Base-by-base conservation (phyloP, 2,329 filamentous ascomycete species). In the Colletotrichum kahawae region DNA sequence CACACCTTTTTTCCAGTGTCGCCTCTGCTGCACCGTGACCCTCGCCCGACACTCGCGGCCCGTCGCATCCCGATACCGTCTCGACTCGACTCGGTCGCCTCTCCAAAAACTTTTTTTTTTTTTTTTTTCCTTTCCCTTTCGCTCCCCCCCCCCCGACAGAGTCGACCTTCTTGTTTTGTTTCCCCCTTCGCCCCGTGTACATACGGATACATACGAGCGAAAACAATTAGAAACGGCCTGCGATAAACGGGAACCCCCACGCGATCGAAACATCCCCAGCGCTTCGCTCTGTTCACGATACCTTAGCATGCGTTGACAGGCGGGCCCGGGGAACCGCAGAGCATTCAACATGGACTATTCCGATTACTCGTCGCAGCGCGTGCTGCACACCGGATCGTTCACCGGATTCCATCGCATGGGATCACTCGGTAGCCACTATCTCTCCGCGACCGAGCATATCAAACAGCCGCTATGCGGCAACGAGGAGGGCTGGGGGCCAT, bases 401-500 rank as follows among this genome's bases (percentile, higher is more conserved):
- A 88, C 90, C 18, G 92, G 92, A 78, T 88, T 88, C 78, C 88
- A 89, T 74, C 86, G 88, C 27, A 77, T 86, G 60, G 83, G 85
- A 72, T 82, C 87, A 77, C 86, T 92, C 69, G 90, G 91, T 51
- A 87, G 87, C 73, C 86, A 88, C 76, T 95, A 95, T 84, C 89
- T 95, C 76, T 88, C 84, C 75, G 85, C 88, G n/a, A 84, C 85
- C 34, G 79, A 83, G 70, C 76, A 83, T 34, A 87, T 87, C 81
- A 86, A 86, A 78, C 94, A 97, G 83, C 92, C 95, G 73, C 88
- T 98, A 84, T 98, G 96, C 86, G 92, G 94, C 83, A 97, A 98
- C 85, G 88, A 89, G 70, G 96, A 98, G 85, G 97, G 97, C 81
- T 99, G 97, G 97, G 97, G 97, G 1, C 97, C 97, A 27, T 83